phyloP scores from a whole-genome alignment of 2,329 filamentous ascomycete species.

The Colletotrichum graminicola region DNA sequence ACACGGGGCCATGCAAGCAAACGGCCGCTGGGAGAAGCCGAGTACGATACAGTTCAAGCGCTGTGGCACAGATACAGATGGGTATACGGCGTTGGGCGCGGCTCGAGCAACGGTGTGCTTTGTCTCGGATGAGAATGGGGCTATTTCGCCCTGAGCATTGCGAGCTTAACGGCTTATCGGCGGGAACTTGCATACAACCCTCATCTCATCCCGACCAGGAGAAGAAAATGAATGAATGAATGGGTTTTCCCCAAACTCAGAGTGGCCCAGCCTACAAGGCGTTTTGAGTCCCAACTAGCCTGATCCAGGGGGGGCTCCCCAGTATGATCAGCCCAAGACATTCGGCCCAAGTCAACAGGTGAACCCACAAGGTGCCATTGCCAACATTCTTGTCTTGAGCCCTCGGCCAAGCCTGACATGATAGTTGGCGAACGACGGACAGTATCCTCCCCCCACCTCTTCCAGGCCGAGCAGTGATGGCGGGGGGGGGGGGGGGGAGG shows the following conservation, averaged over 20 bases:
- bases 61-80: conserved; percentile 28
- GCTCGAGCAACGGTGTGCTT: neutral
- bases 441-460: neutral
- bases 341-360: conserved; percentile 28
- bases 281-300: conserved; percentile 4
- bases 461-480: too few relatives aligned
- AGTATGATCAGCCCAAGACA: conserved; percentile 26
- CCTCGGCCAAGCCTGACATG: conserved; percentile 9
- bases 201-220: conserved; percentile 6
- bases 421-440: conserved; percentile 11
- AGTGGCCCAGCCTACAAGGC: conserved; percentile 32
- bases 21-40: conserved; percentile 1
- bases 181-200: conserved; percentile 2
- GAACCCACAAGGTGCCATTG: conserved; percentile 37
- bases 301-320: conserved; percentile 30
- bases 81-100: neutral
- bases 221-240: neutral
- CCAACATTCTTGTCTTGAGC: conserved; percentile 16
- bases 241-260: conserved; percentile 6
- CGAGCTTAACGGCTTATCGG: neutral
- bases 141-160: neutral
- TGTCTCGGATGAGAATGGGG: neutral
- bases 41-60: conserved; percentile 4
- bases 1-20: neutral
- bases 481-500: neutral